These are phyloP conservation scores for Schizothecium vesticola DNA, from an alignment of 495 filamentous ascomycete species.

Conservation along the genomic window DNA sequence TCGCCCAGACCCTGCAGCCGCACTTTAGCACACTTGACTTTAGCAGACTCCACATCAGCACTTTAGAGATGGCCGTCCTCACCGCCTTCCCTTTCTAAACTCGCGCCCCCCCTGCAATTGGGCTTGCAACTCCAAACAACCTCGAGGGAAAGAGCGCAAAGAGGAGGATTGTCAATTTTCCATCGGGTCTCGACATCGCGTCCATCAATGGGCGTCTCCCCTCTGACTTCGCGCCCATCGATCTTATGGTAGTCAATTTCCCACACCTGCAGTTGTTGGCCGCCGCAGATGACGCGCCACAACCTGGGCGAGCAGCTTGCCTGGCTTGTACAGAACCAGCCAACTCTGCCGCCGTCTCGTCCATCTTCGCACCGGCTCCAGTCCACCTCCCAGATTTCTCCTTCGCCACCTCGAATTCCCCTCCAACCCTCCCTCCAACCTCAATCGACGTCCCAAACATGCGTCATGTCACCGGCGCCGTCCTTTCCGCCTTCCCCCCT, in stretches of 20 bases:
- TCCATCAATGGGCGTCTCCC: not conserved
- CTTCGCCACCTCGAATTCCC: not conserved
- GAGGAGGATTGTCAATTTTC: not conserved
- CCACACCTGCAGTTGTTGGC: not conserved
- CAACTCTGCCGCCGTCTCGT: slow-evolving; percentile 3
- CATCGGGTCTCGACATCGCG: not conserved
- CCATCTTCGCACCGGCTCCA: not conserved
- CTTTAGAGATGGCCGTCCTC: not conserved
- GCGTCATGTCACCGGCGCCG: not conserved
- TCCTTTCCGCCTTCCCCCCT: not conserved
- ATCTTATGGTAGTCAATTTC: not conserved
- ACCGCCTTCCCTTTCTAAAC: not conserved
- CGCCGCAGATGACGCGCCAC: slow-evolving; percentile 54
- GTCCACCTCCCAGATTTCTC: not conserved
- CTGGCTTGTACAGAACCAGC: slow-evolving; percentile 49
- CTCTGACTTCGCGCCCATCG: not conserved
- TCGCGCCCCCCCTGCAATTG: not conserved
- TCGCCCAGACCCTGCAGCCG: not conserved
- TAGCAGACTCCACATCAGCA: not conserved
- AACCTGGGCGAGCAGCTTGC: slow-evolving; percentile 54
- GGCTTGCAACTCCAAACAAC: not conserved
- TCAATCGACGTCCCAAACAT: not conserved
- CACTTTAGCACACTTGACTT: too few species aligned
- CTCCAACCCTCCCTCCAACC: not conserved
- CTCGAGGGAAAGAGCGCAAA: not conserved